Base-by-base conservation (phyloP, 768 basidiomycete genomes). In the Leccinum arenicola region DNA sequence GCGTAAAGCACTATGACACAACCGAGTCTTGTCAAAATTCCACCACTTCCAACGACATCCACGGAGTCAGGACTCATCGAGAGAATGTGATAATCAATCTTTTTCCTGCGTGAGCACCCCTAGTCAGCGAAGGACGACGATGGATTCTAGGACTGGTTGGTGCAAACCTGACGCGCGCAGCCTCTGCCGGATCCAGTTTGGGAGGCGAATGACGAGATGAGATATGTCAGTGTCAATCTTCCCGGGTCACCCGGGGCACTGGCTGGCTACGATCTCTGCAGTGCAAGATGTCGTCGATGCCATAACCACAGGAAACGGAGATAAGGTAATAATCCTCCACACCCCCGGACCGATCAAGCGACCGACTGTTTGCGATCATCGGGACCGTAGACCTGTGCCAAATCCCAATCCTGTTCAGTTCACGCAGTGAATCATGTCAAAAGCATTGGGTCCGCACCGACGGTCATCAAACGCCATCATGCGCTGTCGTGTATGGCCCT, bases 81-180 rank as follows among this genome's bases (percentile, higher is more conserved):
- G 35, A 89, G 69, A 25, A 89, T 83, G 69, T 87, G 82, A 60
- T 72, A 70, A 71, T 89, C 88, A 47, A 89, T 88, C 70, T 11
- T 31, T 90, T 89, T 66, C 60, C 82, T 79, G 47, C 7, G 43
- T 48, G 29, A 17, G 31, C 47, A 4, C 21, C 9, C 31, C n/a
- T 19, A 35, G 52, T 61, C 1, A 61, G 56, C 43, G 19, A 17
- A 21, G 54, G 31, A 35, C 27, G 29, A n/a, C 25, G n/a, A 19
- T 38, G 4, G 0, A 15, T 29, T 29, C 2, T 1, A 15, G 31
- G 38, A 29, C 7, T 0, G 9, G 48, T 2, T 3, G 4, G 27
- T 27, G 25, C 47, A 66, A 74, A 83, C 84, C 85, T 75, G 53
- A 89, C 73, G 50, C 83, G 76, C 27, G 70, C 50, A 0, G 80